Conservation (phyloP, 2,329 filamentous ascomycete genomes). For the Zelopaecilomyces penicillatus region DNA sequence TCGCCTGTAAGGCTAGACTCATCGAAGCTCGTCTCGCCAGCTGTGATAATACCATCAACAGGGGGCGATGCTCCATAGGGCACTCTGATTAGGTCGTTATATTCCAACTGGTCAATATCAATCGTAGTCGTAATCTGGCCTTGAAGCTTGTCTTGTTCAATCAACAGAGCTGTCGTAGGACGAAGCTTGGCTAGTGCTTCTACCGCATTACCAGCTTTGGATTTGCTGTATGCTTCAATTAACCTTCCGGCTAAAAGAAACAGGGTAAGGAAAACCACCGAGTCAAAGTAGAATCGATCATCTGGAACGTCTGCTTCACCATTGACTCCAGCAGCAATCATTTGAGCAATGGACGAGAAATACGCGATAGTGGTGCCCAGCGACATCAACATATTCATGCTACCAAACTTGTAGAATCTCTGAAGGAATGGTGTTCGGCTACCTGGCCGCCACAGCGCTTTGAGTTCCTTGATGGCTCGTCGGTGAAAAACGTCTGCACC, state of each 20-base stretch:
- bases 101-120: conserved; percentile 63
- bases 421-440: conserved; percentile 65
- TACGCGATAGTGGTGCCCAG: conserved; percentile 85
- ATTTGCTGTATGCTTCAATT: conserved; percentile 85
- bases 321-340: conserved; percentile 55
- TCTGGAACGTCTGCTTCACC: conserved; percentile 29
- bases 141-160: conserved; percentile 36
- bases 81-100: conserved; percentile 66
- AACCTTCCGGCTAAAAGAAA: conserved; percentile 71
- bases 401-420: conserved; percentile 86
- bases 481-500: conserved; percentile 79
- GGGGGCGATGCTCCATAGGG: conserved; percentile 76
- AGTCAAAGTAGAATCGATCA: conserved; percentile 73
- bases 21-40: conserved; percentile 64
- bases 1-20: conserved; percentile 86
- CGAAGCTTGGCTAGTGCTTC: conserved; percentile 69
- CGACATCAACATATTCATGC: conserved; percentile 92
- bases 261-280: conserved; percentile 83
- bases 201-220: conserved; percentile 80
- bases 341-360: conserved; percentile 68
- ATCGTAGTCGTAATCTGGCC: conserved; percentile 33
- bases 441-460: conserved; percentile 64
- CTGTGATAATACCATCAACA: conserved; percentile 63
- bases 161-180: conserved; percentile 65
- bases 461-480: conserved; percentile 70